Evolutionary conservation across 164 flowering plant species (phyloP), one percentile per base, ranked within the genome.

Genomic region (Piper betle): DNA sequence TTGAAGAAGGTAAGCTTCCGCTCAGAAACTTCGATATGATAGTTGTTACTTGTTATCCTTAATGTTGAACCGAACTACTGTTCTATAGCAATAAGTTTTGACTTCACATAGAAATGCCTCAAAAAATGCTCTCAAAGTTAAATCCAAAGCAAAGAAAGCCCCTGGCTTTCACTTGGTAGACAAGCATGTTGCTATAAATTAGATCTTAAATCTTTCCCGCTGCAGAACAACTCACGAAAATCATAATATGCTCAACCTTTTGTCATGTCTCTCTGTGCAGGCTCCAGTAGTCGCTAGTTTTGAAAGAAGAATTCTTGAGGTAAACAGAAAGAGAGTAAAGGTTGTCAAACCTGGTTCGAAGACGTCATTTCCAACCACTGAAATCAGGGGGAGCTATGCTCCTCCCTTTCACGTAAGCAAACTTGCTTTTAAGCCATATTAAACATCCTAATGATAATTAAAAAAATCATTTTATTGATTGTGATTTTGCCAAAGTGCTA

Each of bases 321-420:
- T 94, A 37, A 90, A 90, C 59, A 78, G 84, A 70, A 94, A 90
- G 79, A 74, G 94, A 74, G 78, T 91, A 37, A 94, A 94, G 77
- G 96, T 94, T 71, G 85, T 94, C 56, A 94, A 94, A 69, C 99
- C 95, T 52, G 96, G 93, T 56, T 84, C 99, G 25, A 94, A 94
- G 75, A 94, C 99, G 58, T 87, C 96, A 7, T 94, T 94, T 67
- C 91, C 97, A 12, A 77, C 89, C 1, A 88, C 99, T 43, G 99
- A 94, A 74, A 78, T 94, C 65, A 96, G 97, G 59, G 99, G 99
- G 74, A 84, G 66, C 63, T 94, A 88, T 70, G 75, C 91, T 59
- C 97, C 99, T 63, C 99, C 99, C 0, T 94, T 94, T 65, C 99
- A 94, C 76, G 99, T 94, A 77, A 72, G 92, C 72, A 56, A 5